Conservation (phyloP, 768 basidiomycete genomes). For the Russula olivacea region DNA sequence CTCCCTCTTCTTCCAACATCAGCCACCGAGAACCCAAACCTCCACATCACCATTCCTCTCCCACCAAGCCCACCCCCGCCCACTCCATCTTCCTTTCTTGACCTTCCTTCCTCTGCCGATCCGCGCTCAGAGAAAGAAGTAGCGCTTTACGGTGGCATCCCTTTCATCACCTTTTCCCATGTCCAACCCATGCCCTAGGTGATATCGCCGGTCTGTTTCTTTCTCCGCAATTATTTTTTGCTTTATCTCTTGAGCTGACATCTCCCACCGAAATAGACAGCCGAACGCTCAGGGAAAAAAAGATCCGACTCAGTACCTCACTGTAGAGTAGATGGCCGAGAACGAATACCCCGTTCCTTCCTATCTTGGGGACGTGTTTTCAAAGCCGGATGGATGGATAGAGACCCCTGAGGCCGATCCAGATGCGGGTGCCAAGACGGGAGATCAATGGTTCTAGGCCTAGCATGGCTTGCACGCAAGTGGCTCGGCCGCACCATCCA, state of each 20-base stretch:
- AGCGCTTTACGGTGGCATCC: conserved; percentile 35
- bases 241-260: background rate
- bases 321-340: conserved; percentile 83
- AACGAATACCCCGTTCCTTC: conserved; percentile 89
- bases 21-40: conserved; percentile 50
- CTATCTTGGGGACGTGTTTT: conserved; percentile 69
- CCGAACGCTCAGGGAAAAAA: conserved; percentile 56
- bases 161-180: conserved; percentile 82
- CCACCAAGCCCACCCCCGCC: conserved; percentile 33
- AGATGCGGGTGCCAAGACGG: conserved; percentile 31
- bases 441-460: conserved; percentile 51
- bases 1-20: conserved; percentile 67
- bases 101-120: conserved; percentile 25
- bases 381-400: conserved; percentile 67
- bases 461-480: too few relatives aligned
- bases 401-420: conserved; percentile 59
- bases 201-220: conserved; percentile 45
- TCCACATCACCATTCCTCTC: conserved; percentile 45
- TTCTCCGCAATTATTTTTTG: background rate
- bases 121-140: conserved; percentile 23
- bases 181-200: conserved; percentile 89
- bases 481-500: too few relatives aligned
- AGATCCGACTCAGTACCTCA: conserved; percentile 66
- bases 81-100: background rate
- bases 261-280: conserved; percentile 31